These are phyloP conservation scores for Cicer bijugum DNA, from an alignment of 306 rosid genomes.

Conservation along the genomic window DNA sequence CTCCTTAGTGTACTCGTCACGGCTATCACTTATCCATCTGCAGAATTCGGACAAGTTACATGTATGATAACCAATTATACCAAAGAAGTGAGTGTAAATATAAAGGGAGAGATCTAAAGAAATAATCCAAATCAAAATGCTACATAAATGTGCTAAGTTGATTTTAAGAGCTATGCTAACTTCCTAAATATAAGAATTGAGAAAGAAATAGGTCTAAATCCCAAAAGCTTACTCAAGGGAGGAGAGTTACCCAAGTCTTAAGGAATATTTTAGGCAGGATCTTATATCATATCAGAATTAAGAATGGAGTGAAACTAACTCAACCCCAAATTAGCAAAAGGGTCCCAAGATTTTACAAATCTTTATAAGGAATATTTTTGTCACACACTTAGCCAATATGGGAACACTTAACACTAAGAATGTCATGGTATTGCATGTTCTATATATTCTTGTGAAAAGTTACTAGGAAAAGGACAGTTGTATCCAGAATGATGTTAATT, in stretches of 20 bases:
- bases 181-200: background rate
- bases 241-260: background rate
- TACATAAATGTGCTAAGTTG: background rate
- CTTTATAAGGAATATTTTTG: background rate
- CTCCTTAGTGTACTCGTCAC: constrained; percentile 91
- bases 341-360: background rate
- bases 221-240: background rate
- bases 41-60: constrained; percentile 4
- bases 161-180: background rate
- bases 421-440: constrained; percentile 3
- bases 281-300: constrained; percentile 1
- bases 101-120: background rate
- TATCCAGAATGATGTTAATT: background rate
- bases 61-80: background rate
- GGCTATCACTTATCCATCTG: constrained; percentile 99
- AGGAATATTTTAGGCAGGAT: background rate
- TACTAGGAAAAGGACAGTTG: background rate
- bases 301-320: background rate
- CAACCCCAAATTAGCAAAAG: constrained; percentile 1
- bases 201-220: background rate
- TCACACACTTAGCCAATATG: background rate
- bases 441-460: constrained; percentile 15
- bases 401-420: background rate
- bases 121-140: background rate
- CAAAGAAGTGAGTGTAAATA: background rate